Evolutionary conservation across 169 alveolate genomes (phyloP), one percentile per base, ranked within the genome.

Genomic region (Cryptosporidium sp.): DNA sequence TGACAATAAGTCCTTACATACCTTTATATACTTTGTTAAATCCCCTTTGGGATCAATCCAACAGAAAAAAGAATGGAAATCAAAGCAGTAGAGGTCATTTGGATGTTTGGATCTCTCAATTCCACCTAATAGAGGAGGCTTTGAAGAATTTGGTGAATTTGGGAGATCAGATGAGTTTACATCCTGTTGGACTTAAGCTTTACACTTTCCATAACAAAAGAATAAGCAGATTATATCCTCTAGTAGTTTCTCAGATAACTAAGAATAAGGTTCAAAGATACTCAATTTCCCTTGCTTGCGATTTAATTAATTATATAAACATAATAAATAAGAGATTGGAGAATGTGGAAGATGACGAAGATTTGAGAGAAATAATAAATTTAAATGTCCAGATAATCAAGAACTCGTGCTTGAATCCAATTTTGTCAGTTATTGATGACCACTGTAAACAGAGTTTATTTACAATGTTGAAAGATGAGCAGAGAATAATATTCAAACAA

Each of bases 21-120:
- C 89, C 75, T 29, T n/a, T 80, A 21, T 80, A 80, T 29, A 80
- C 61, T 37, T 62, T 80, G 43, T 65, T 80, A 9, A 80, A 80
- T 62, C 89, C 89, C 3, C 67, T 80, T 31, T 80, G 89, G 89
- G 80, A 80, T 45, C 89, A 80, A 29, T 80, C 89, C 1, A 80
- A n/a, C 18, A 80, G 74, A 80, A 80, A 80, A 43, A 62, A 62
- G 12, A 80, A 80, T 21, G 43, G 12, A 8, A 37, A 43, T 16
- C 33, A 48, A 7, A 43, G n/a, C 0, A 26, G 4, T 21, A 80
- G 41, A 29, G 75, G 89, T 6, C 67, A 80, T 45, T 45, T 80
- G 26, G 89, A 80, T 39, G 89, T 80, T 35, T 80, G 89, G 89
- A 80, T 62, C 39, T 41, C 68, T 21, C 89, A 80, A 80, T 80